Evolutionary conservation across 2,329 filamentous ascomycete species (phyloP), one percentile per base, ranked within the genome.

Genomic region (Zelopaecilomyces penicillatus): DNA sequence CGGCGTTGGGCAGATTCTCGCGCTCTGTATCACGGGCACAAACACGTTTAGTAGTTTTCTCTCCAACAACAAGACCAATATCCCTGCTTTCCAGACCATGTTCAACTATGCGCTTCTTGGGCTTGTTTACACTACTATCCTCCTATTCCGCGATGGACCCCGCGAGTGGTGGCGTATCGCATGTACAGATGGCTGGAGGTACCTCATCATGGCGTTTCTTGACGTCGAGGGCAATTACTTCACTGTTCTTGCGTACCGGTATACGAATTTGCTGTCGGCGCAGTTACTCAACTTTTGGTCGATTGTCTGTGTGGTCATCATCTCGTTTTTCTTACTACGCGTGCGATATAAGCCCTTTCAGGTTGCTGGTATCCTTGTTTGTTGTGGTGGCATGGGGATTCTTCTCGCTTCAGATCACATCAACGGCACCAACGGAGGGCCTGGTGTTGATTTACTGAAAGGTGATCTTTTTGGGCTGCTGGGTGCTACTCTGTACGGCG

Each of bases 271-370:
- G 55, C 76, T 97, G 40, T 93, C 85, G 19, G 89, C 89, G 11
- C 90, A 97, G 73, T 77, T 98, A 42, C 88, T 98, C 69, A 96
- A 96, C 74, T 97, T 97, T 70, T 97, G 91, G 91, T 87, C 90
- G 55, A 97, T 98, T 54, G 87, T 95, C 41, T 82, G 91, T 50
- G 93, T 98, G 26, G 88, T 97, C 19, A 61, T 85, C 49, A 69
- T 96, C 52, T 95, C 88, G 29, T 90, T 95, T 67, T 53, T 82
- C 51, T 73, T 96, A 55, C 78, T 98, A 46, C 77, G 75, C 54
- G 93, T 98, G 37, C 86, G 93, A 57, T 98, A 98, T 75, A 87
- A 89, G 68, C 71, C 78, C 61, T 80, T 86, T 47, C 93, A 97
- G 71, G 80, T 95, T 56, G 54, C 78, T 30, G 93, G 93, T 45